Conservation (phyloP, 73 alveolate genomes). For the Tetrahymena thermophila region DNA sequence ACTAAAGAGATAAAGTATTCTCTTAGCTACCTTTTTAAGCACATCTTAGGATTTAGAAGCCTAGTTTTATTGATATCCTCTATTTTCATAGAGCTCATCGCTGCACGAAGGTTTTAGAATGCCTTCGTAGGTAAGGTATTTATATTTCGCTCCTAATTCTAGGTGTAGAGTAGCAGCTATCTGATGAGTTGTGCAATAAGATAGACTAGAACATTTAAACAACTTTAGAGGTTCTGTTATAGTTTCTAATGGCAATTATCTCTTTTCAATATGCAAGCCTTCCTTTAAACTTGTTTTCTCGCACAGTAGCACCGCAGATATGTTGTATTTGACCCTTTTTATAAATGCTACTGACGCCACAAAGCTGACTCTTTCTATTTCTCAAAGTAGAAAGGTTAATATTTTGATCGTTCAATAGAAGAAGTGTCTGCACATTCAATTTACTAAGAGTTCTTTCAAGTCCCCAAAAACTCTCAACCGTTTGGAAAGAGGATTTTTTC, state of each 20-base stretch:
- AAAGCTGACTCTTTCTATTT: not conserved
- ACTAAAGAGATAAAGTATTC: not conserved
- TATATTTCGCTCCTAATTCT: not conserved
- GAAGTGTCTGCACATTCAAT: not conserved
- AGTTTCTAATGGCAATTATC: not conserved
- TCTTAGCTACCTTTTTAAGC: not conserved
- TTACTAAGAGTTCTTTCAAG: not conserved
- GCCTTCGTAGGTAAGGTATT: not conserved
- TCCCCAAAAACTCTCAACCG: not conserved
- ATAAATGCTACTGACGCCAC: not conserved
- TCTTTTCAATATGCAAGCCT: not conserved
- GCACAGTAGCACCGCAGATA: not conserved
- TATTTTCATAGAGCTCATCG: not conserved
- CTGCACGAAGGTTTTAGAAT: constrained; percentile 3
- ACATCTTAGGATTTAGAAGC: not conserved
- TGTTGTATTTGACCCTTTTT: not conserved
- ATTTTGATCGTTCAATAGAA: not conserved
- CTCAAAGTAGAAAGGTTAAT: not conserved
- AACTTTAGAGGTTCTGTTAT: not conserved
- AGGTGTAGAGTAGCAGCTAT: not conserved
- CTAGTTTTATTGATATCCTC: not conserved
- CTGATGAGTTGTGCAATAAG: not conserved
- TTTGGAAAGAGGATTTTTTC: not conserved
- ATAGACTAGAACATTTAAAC: not conserved
- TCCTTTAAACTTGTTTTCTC: not conserved